Percentiles rank a stretch among this genome's conserved stretches.
Conservation (phyloP, 1,139 yeast species). For the Geotrichum reessii region DNA sequence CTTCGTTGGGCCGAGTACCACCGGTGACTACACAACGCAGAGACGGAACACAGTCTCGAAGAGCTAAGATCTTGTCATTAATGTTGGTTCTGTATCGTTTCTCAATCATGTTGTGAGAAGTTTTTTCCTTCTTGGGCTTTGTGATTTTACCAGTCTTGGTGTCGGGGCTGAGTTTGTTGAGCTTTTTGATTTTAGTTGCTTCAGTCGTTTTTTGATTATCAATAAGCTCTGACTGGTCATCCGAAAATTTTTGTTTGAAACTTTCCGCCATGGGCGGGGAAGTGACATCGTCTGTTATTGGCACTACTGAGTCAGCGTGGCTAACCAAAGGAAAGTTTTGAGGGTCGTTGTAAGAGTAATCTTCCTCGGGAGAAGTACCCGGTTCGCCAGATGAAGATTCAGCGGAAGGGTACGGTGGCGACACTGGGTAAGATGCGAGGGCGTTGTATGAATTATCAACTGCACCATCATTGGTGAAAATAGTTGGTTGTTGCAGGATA, state of each 20-base stretch:
- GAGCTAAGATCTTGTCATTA: constrained; percentile 63
- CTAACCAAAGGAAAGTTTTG: background rate
- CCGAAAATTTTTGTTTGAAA: constrained; percentile 2
- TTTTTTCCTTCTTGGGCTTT: constrained; percentile 45
- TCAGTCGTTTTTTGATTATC: background rate
- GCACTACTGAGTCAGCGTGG: constrained; percentile 9
- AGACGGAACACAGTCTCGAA: constrained; percentile 71
- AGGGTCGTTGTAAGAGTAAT: constrained; percentile 6
- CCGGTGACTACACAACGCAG: constrained; percentile 36
- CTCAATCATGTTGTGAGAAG: constrained; percentile 77
- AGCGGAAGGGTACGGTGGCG: constrained; percentile 19
- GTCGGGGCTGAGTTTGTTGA: constrained; percentile 8
- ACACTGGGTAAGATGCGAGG: constrained; percentile 11
- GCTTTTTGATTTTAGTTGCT: background rate
- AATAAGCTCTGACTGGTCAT: background rate
- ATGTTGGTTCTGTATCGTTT: constrained; percentile 73
- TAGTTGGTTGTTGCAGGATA: background rate
- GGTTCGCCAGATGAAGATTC: constrained; percentile 13
- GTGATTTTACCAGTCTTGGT: constrained; percentile 27
- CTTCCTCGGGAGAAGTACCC: constrained; percentile 16
- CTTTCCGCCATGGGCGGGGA: constrained; percentile 8
- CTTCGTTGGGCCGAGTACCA: constrained; percentile 37
- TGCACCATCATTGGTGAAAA: background rate
- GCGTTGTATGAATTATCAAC: background rate
- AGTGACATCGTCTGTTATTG: constrained; percentile 4